Evolutionary conservation across 2,329 filamentous ascomycete genomes (phyloP), one percentile per base, ranked within the genome.

Genomic region (Biscogniauxia mediterranea): DNA sequence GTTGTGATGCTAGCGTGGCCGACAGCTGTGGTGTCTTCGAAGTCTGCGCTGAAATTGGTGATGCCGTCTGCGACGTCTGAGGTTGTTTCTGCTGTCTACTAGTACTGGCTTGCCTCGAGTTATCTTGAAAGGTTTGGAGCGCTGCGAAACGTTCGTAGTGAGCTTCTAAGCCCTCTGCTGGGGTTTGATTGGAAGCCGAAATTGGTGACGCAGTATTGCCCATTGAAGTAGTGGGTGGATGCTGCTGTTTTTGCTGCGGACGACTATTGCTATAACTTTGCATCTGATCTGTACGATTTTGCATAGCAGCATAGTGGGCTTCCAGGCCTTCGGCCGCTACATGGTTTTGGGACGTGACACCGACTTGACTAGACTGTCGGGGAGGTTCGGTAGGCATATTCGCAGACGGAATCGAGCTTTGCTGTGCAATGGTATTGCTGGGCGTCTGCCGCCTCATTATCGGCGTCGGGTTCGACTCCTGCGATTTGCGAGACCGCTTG

Each of bases 401-500:
- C 7, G 58, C 32, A 26, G 70, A 62, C 20, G 63, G 55, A 23
- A 58, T 46, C 15, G 70, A 46, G 54, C 62, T 59, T 60, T 70
- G 71, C 46, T 64, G 61, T 42, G 54, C 64, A 20, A 67, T 61
- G 54, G 17, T 71, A 56, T 64, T 46, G 15, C 17, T 70, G 11
- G 65, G 68, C 21, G 67, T 70, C 19, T 67, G 64, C 3, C 69
- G 68, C 55, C 69, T 71, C 17, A 62, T 64, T 19, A 60, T 62
- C 38, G 64, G 60, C n/a, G 65, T 52, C 21, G 64, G 57, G 13
- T 61, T 66, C 5, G 70, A 56, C 32, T 73, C 71, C 42, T 74
- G 71, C 8, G 70, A 68, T 55, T 74, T 74, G 52, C 71, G 72
- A 25, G 68, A 57, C 50, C 70, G 71, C 57, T 74, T 74, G 19